These are phyloP conservation scores for Cyclotella baltica DNA, from an alignment of 108 stramenopile species.

Conservation along the genomic window DNA sequence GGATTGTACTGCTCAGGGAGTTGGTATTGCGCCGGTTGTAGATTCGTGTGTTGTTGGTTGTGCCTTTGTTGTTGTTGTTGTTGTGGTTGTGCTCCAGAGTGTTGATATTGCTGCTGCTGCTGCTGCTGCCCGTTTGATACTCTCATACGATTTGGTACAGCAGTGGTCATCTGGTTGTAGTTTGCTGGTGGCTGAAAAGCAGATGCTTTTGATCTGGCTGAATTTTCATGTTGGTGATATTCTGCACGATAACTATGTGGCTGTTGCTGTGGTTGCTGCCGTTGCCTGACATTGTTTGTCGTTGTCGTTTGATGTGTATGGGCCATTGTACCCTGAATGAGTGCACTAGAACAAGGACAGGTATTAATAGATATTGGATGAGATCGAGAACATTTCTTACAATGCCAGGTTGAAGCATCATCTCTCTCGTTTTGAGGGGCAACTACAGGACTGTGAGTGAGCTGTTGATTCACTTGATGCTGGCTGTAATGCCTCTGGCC, in stretches of 20 bases:
- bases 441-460: no score
- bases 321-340: neutral
- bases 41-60: neutral
- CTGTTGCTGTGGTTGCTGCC: neutral
- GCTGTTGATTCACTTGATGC: neutral
- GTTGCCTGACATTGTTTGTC: neutral
- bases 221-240: neutral
- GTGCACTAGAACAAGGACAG: neutral
- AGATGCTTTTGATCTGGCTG: neutral
- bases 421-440: neutral
- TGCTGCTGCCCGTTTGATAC: no score
- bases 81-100: neutral
- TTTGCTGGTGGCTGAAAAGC: conserved; percentile 5
- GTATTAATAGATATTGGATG: neutral
- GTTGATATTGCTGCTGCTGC: neutral
- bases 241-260: neutral
- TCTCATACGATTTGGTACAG: no score
- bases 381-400: neutral
- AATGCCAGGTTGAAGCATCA: neutral
- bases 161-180: no score
- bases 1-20: neutral
- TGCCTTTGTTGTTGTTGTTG: no score
- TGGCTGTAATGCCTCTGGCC: neutral
- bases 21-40: neutral
- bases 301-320: neutral